Evolutionary conservation across 78 protist species (phyloP).

Genomic region (Dictyostelium firmibasis): DNA sequence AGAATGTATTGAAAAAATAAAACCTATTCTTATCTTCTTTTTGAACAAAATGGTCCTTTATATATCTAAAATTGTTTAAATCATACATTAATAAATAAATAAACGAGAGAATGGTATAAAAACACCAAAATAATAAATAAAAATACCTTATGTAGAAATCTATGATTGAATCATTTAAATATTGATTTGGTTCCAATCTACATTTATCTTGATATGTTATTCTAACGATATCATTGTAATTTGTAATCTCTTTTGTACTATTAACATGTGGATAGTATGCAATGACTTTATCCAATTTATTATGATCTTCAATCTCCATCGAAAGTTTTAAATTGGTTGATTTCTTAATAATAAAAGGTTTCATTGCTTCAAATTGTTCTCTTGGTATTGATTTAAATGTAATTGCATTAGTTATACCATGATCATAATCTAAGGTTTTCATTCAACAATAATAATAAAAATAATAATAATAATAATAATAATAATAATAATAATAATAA

Average conservation of each 20-base stretch:
- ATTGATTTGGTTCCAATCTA: constrained; percentile 63
- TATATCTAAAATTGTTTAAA: constrained; percentile 12
- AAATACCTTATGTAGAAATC: constrained; percentile 69
- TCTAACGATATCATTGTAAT: constrained; percentile 20
- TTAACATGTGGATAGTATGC: constrained; percentile 35
- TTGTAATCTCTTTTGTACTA: not conserved
- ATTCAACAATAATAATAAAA: not conserved
- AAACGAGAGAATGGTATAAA: too few relatives aligned
- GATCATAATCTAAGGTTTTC: constrained; percentile 43
- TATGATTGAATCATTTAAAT: constrained; percentile 60
- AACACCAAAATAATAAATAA: too few relatives aligned
- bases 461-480: not conserved
- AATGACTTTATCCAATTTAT: constrained; percentile 4
- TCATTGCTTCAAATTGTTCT: not conserved
- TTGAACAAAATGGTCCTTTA: constrained; percentile 31
- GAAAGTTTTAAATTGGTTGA: constrained; percentile 28
- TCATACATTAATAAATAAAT: too few relatives aligned
- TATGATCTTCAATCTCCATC: constrained; percentile 13
- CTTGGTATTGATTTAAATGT: not conserved
- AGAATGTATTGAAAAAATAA: constrained; percentile 73
- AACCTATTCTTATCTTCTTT: constrained; percentile 8
- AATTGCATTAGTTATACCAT: constrained; percentile 31
- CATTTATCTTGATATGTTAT: constrained; percentile 53
- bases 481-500: not conserved
- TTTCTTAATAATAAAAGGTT: not conserved